Conservation (phyloP, 176 grass and related monocot genomes). For the Lolium rigidum region DNA sequence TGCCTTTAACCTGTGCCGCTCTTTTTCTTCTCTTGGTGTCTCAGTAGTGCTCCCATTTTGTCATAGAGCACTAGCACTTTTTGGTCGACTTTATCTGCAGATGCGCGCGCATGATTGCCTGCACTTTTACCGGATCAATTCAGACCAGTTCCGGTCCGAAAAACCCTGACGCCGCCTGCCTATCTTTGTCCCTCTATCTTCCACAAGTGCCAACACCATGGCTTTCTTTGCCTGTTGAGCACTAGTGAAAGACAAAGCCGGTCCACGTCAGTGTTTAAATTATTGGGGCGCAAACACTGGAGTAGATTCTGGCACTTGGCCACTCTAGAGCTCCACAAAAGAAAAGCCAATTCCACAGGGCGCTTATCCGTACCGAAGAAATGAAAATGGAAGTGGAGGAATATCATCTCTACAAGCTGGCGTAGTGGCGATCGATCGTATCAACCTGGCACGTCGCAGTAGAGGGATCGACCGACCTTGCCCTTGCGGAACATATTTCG, state of each 20-base stretch:
- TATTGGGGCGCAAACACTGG: not conserved
- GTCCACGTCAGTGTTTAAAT: conserved; percentile 15
- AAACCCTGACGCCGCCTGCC: not conserved
- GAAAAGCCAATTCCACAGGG: not conserved
- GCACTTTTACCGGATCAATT: not conserved
- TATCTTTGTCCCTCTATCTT: not conserved
- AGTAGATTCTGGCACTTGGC: conserved; percentile 12
- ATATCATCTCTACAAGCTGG: not conserved
- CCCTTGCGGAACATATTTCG: no score
- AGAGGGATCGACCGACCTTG: no score
- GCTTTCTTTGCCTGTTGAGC: not conserved
- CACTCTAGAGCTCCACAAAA: not conserved
- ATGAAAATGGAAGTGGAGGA: not conserved
- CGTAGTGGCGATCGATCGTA: not conserved
- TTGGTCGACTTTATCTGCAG: no score
- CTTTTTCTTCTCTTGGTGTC: not conserved
- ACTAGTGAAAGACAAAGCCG: not conserved
- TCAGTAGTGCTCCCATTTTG: not conserved
- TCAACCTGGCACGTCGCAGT: no score
- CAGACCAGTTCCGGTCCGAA: not conserved
- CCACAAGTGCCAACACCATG: not conserved
- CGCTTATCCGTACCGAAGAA: not conserved
- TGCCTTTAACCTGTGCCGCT: not conserved
- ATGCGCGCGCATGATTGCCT: not conserved
- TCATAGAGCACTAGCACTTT: no score